phyloP scores from a whole-genome alignment of 192 early-diverging fungal genomes.

The Hyaloraphidium curvatum region DNA sequence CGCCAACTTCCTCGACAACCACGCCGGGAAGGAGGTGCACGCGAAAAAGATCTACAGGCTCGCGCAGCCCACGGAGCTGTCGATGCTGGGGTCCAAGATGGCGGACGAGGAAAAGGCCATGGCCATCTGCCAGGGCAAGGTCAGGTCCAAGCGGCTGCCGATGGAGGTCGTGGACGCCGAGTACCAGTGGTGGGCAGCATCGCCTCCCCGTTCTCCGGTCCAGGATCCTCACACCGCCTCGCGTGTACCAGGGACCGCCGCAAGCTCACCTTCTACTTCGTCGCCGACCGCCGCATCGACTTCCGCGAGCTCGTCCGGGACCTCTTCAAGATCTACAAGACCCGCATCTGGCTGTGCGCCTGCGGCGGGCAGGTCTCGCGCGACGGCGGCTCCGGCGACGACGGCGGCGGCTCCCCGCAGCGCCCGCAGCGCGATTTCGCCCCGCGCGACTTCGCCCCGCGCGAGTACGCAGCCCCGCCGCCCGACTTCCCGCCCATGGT shows the following conservation, averaged over 20 bases:
- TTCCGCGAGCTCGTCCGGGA: conserved; percentile 91
- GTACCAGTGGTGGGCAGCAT: conserved; percentile 70
- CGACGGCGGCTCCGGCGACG: too few species aligned
- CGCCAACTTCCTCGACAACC: neutral
- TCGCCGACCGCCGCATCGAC: conserved; percentile 81
- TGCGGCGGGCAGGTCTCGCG: neutral
- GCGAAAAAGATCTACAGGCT: conserved; percentile 77
- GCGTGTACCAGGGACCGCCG: conserved; percentile 55
- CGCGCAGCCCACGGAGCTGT: conserved; percentile 62
- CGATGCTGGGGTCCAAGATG: conserved; percentile 55
- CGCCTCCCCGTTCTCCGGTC: neutral
- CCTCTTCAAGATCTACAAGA: conserved; percentile 93
- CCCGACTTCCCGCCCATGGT: too few species aligned
- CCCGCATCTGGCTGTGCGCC: conserved; percentile 81
- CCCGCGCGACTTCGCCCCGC: too few species aligned
- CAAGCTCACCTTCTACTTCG: conserved; percentile 94
- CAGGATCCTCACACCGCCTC: neutral
- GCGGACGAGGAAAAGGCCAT: conserved; percentile 82
- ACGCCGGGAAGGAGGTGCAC: conserved; percentile 50
- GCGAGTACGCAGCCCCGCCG: too few species aligned
- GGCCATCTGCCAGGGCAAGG: conserved; percentile 71
- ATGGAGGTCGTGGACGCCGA: conserved; percentile 96
- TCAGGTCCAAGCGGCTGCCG: conserved; percentile 69
- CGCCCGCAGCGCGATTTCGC: too few species aligned
- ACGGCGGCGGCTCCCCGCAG: too few species aligned